Conservation (phyloP, 2,329 filamentous ascomycete genomes). For the Cladosporium cucumerinum region DNA sequence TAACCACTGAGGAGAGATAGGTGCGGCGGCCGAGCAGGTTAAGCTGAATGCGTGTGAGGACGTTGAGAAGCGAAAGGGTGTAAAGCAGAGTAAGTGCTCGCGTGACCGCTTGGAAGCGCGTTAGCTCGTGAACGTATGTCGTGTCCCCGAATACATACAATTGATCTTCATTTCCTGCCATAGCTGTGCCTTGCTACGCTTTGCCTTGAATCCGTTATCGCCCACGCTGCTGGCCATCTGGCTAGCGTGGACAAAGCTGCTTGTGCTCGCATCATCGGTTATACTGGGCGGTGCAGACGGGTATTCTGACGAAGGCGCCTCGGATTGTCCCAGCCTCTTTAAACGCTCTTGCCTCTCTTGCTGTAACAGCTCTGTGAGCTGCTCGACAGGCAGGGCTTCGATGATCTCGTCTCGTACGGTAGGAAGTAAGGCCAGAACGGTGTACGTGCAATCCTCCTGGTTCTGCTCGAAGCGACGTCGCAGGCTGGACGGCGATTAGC, state of each 20-base stretch:
- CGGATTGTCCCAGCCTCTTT: conserved; percentile 40
- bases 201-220: conserved; percentile 52
- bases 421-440: conserved; percentile 89
- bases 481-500: conserved; percentile 56
- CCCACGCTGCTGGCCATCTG: conserved; percentile 58
- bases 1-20: conserved; percentile 93
- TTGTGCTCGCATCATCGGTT: conserved; percentile 79
- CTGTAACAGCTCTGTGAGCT: conserved; percentile 89
- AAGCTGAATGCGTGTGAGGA: conserved; percentile 91
- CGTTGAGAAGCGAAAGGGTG: conserved; percentile 79
- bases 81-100: conserved; percentile 89
- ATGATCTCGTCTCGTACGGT: conserved; percentile 88
- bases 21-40: conserved; percentile 94
- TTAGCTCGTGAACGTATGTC: not conserved
- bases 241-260: conserved; percentile 79
- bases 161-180: conserved; percentile 98
- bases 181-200: conserved; percentile 84
- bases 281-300: conserved; percentile 62
- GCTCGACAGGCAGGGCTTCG: conserved; percentile 83
- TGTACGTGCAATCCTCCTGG: conserved; percentile 97
- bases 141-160: conserved; percentile 56
- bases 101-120: conserved; percentile 66
- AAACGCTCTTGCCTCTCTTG: conserved; percentile 79
- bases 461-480: conserved; percentile 97
- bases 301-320: conserved; percentile 55